Base-by-base conservation (phyloP, 176 grass and related monocot species). In the Oryza coarctata region DNA sequence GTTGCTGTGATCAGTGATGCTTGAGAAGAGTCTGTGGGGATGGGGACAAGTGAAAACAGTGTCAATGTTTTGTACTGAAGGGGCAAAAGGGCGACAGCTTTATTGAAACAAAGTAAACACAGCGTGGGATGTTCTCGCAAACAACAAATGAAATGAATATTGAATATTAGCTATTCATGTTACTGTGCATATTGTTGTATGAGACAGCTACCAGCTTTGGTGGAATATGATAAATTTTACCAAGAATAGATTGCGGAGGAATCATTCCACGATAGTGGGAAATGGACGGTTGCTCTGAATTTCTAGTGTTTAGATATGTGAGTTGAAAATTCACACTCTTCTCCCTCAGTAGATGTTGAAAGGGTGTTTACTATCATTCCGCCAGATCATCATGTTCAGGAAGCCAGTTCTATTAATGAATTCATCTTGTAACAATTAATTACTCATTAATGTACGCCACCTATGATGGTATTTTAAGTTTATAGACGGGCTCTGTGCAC, bases 21-120 rank as follows among this genome's bases (percentile, higher is more conserved):
- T 80, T 20, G 13, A 34, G 44, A 31, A n/a, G 29, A 65, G 61
- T 40, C 39, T 57, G 1, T 12, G 73, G 49, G 79, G n/a, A 57
- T 13, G 49, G 32, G 0, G 62, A 12, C 52, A 40, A 32, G 82
- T 5, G 63, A n/a, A 30, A 22, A 12, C 6, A 18, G 11, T 60
- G 63, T 38, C 39, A 73, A 68, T 62, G 41, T 44, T 32, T 74
- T 61, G 4, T 1, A 2, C 36, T 62, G 7, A 58, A 30, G 36
- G 68, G 74, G 73, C 70, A 89, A 85, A 85, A 89, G 87, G 31
- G 31, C 27, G 63, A 20, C 41, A 0, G 11, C 87, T 85, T 89
- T 80, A 31, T 68, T 75, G 23, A 49, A 74, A 79, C n/a, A 13
- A 7, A 71, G 66, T 38, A 39, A 22, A 40, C 64, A 34, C 12